These are phyloP conservation scores for Aureobasidium uvarum DNA, from an alignment of 2,329 filamentous ascomycete genomes.

Conservation along the genomic window DNA sequence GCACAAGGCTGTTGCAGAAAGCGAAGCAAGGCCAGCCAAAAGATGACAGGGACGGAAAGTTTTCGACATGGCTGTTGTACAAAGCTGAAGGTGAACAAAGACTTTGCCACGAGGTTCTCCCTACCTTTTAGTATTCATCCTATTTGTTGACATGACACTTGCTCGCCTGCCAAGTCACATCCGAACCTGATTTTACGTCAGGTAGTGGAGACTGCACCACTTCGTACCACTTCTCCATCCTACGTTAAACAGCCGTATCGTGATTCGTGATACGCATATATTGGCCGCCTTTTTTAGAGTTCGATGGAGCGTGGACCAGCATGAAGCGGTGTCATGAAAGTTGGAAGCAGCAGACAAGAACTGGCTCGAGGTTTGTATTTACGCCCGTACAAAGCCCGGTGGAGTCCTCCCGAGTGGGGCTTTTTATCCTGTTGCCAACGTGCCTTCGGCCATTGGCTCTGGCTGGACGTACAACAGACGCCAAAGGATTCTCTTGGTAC, in stretches of 20 bases:
- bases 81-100: no score
- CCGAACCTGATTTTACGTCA: background rate
- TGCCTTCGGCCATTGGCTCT: background rate
- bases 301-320: background rate
- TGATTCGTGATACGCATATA: background rate
- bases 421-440: background rate
- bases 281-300: background rate
- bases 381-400: background rate
- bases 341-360: background rate
- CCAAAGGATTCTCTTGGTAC: background rate
- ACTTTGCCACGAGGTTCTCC: background rate
- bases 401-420: background rate
- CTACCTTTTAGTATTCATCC: background rate
- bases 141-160: background rate
- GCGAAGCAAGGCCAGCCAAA: background rate
- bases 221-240: background rate
- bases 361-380: background rate
- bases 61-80: background rate
- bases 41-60: background rate
- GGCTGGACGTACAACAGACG: background rate
- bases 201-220: background rate
- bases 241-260: background rate
- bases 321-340: background rate
- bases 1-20: conserved; percentile 6
- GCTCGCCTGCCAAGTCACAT: background rate